phyloP scores from a whole-genome alignment of 108 stramenopile genomes.

The Poteriospumella lacustris region DNA sequence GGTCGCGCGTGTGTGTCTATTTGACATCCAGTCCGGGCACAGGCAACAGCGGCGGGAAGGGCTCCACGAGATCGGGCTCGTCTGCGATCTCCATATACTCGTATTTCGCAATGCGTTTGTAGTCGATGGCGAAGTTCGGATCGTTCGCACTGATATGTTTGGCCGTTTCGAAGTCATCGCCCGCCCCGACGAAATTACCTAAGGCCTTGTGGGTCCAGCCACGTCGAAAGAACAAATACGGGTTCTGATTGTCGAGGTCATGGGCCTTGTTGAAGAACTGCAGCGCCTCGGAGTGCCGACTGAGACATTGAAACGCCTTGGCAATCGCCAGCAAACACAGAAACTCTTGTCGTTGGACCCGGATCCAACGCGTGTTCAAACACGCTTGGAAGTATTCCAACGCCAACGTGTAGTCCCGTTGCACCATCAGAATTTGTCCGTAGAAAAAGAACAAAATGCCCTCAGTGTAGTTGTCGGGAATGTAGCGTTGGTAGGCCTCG shows the following conservation, averaged over 20 bases:
- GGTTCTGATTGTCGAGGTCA: background rate
- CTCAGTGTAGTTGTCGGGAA: background rate
- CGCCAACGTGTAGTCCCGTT: background rate
- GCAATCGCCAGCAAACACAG: background rate
- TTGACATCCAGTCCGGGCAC: conserved; percentile 4
- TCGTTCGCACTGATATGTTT: background rate
- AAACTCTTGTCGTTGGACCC: background rate
- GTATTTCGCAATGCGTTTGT: background rate
- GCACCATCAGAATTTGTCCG: background rate
- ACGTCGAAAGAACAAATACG: background rate
- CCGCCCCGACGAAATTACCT: background rate
- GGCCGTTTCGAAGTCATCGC: conserved; percentile 26
- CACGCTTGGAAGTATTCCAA: background rate
- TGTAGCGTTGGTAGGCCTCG: background rate
- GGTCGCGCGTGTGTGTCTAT: too few species aligned
- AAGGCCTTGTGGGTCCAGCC: conserved; percentile 22
- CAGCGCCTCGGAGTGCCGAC: background rate
- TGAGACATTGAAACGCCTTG: background rate
- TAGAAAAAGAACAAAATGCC: background rate
- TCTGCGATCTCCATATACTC: background rate
- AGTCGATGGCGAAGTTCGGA: conserved; percentile 23
- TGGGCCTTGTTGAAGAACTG: background rate
- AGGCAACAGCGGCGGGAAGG: background rate
- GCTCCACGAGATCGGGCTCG: conserved; percentile 20
- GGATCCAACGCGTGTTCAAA: background rate